Evolutionary conservation across 1,284 basidiomycete genomes (phyloP), one percentile per base, ranked within the genome.

Genomic region (Ustilago nuda): DNA sequence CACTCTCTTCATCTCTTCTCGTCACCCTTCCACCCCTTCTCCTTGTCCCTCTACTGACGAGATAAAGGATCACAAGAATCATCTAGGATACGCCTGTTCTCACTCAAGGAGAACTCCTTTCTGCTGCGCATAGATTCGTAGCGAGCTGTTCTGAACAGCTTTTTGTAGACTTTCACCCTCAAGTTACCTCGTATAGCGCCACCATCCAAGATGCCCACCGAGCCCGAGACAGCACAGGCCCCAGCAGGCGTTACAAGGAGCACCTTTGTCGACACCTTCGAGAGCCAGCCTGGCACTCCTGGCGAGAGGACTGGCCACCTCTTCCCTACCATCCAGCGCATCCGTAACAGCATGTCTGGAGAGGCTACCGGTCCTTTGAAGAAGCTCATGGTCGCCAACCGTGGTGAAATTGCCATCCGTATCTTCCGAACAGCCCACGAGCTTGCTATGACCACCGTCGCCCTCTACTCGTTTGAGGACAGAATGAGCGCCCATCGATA

Each of bases 371-470:
- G 72, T 37, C 77, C 78, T 9, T 68, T 80, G 54, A 81, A 82
- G 72, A 83, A 83, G 72, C 78, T 85, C 63, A 77, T 85, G 76
- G 84, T 85, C 32, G 84, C 84, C 53, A 85, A 85, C 72, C 79
- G 84, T 55, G 84, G 84, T 74, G 83, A 99, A 92, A 99, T 99
- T 86, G 97, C 97, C 36, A 95, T 99, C 84, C 93, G 97, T 86
- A 95, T 99, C 58, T 98, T 99, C 90, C 90, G 97, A 84, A 98
- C 97, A 2, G 94, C 97, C 61, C 96, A 99, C 88, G 97, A 99
- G 87, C 90, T 99, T 70, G 97, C 95, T 39, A 97, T 99, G 95
- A 94, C 96, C 86, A 98, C 96, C 59, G 97, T 99, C 64, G 96
- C 97, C 52, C 98, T 99, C 88, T 99, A 94, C 89, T 98, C 95